These are phyloP conservation scores for Petunia hybrid DNA, from an alignment of 305 asterid species.

Conservation along the genomic window DNA sequence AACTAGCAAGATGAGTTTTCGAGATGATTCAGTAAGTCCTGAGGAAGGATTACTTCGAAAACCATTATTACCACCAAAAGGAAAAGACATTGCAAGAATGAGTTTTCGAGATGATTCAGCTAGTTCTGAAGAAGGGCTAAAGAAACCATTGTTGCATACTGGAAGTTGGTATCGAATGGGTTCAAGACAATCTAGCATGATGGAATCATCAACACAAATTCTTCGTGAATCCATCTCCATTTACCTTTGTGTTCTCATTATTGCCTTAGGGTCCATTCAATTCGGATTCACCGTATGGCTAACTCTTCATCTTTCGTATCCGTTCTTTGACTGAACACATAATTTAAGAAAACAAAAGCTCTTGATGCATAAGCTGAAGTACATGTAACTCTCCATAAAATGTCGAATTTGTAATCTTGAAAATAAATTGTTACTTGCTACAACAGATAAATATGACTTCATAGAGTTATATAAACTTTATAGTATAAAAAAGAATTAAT, in stretches of 20 bases:
- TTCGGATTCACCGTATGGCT: conserved; percentile 71
- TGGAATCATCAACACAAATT: conserved; percentile 61
- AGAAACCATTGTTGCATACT: conserved; percentile 77
- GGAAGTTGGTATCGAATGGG: conserved; percentile 91
- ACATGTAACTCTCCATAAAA: no score
- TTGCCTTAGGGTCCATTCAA: conserved; percentile 88
- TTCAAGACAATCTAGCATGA: conserved; percentile 65
- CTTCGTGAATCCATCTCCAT: conserved; percentile 72
- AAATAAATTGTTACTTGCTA: no score
- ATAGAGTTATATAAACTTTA: no score
- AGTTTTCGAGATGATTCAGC: conserved; percentile 25
- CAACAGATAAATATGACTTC: no score
- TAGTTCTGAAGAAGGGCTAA: conserved; percentile 64
- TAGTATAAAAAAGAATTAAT: no score
- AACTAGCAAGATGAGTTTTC: background rate
- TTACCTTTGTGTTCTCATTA: conserved; percentile 70
- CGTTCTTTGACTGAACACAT: background rate
- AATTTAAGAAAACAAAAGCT: background rate
- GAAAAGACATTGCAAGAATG: background rate
- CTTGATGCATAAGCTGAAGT: no score
- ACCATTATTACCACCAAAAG: conserved; percentile 16
- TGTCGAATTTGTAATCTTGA: no score
- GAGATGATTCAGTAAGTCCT: background rate
- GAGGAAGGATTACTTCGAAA: background rate
- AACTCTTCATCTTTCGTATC: background rate